Evolutionary conservation across 1,284 basidiomycete genomes (phyloP).

Genomic region (Mycena citricolor): DNA sequence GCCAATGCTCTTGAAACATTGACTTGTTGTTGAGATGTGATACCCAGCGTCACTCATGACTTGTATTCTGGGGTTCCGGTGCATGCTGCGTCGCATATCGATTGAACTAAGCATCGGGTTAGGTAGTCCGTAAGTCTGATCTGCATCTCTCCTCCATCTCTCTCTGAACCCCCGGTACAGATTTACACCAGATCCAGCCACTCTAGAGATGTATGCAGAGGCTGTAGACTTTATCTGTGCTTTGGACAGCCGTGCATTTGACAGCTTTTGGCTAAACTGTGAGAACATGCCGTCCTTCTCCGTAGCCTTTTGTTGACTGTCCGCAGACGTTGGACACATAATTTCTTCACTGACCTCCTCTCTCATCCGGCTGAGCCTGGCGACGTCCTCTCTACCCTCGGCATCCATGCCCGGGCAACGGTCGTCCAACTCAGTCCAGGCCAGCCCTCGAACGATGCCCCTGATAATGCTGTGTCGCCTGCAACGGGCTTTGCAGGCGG

Average conservation of each 20-base stretch:
- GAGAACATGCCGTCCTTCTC: slow-evolving; percentile 1
- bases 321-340: slow-evolving; percentile 27
- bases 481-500: slow-evolving; percentile 20
- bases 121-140: slow-evolving; percentile 25
- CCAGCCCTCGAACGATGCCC: slow-evolving; percentile 24
- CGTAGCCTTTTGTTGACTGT: background rate
- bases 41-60: slow-evolving; percentile 25
- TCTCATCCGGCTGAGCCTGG: slow-evolving; percentile 28
- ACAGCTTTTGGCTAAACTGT: slow-evolving; percentile 28
- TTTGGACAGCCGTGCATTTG: slow-evolving; percentile 23
- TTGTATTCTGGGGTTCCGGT: slow-evolving; percentile 26
- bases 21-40: background rate
- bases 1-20: slow-evolving; percentile 1
- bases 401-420: slow-evolving; percentile 10
- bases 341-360: slow-evolving; percentile 28
- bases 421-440: slow-evolving; percentile 16
- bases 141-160: background rate
- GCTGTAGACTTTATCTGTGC: slow-evolving; percentile 27
- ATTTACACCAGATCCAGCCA: slow-evolving; percentile 27
- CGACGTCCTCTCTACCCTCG: slow-evolving; percentile 20
- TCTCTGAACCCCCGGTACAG: slow-evolving; percentile 8
- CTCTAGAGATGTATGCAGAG: slow-evolving; percentile 25
- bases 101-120: slow-evolving; percentile 28
- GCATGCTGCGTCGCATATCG: slow-evolving; percentile 27
- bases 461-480: slow-evolving; percentile 25